These are phyloP conservation scores for Fusarium sulawesiense DNA, from an alignment of 2,329 filamentous ascomycete genomes.

Conservation along the genomic window DNA sequence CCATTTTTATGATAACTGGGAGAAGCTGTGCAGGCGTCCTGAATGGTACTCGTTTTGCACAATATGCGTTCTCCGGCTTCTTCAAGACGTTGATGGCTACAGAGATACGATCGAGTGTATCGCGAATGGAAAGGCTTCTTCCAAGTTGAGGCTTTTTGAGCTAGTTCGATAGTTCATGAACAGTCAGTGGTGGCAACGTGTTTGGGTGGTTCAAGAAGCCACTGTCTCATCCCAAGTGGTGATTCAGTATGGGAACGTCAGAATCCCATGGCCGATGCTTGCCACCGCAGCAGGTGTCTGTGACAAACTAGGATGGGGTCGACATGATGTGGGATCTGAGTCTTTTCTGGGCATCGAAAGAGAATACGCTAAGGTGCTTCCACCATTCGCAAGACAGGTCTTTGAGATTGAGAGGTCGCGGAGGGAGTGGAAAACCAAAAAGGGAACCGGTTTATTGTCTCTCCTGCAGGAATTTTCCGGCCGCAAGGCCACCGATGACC, in stretches of 20 bases:
- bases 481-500: not conserved
- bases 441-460: rapidly evolving
- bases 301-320: not conserved
- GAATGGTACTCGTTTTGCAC: not conserved
- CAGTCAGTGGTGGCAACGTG: not conserved
- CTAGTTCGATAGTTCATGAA: not conserved
- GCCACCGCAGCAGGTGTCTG: rapidly evolving
- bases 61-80: not conserved
- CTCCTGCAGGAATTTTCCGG: not conserved
- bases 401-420: not conserved
- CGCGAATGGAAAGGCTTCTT: not conserved
- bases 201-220: not conserved
- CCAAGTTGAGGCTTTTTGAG: not conserved
- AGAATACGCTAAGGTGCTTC: not conserved
- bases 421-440: rapidly evolving
- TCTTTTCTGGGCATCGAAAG: not conserved
- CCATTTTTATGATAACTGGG: not conserved
- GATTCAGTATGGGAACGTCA: not conserved
- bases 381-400: not conserved
- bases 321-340: not conserved
- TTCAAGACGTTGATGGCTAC: not conserved
- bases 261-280: rapidly evolving
- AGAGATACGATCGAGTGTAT: rapidly evolving
- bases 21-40: not conserved
- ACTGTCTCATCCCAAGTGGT: rapidly evolving